These are phyloP conservation scores for Dianthus caryophyllus DNA, from an alignment of 148 eudicot genomes.

Conservation along the genomic window DNA sequence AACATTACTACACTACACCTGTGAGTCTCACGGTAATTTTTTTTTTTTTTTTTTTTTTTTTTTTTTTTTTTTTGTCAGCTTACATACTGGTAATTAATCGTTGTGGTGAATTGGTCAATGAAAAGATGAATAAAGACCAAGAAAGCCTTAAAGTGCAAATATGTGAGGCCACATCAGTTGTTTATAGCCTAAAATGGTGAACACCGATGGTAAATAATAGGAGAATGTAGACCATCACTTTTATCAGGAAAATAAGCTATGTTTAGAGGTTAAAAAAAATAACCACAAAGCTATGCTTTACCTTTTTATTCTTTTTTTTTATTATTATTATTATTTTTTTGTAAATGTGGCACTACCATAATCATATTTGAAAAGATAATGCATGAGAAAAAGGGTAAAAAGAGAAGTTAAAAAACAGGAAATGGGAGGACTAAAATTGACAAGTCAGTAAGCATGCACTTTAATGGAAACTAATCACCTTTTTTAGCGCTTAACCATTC, in stretches of 20 bases:
- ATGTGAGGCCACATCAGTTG: too few relatives aligned
- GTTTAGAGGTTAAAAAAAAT: too few relatives aligned
- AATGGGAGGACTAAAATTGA: conserved; percentile 14
- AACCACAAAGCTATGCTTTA: not conserved
- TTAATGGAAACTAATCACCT: conserved; percentile 26
- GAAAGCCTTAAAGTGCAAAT: too few relatives aligned
- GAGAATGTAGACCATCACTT: not conserved
- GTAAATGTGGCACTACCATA: not conserved
- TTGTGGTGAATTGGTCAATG: too few relatives aligned
- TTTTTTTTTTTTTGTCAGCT: too few relatives aligned
- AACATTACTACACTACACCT: too few relatives aligned
- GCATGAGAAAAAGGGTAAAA: not conserved
- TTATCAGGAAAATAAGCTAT: not conserved
- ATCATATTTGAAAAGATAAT: not conserved
- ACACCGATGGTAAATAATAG: too few relatives aligned
- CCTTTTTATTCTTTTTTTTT: not conserved
- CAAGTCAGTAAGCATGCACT: not conserved
- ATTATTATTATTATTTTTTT: not conserved
- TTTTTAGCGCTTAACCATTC: conserved; percentile 38
- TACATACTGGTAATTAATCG: too few relatives aligned
- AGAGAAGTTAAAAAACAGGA: not conserved
- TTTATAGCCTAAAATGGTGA: too few relatives aligned
- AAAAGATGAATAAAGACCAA: too few relatives aligned
- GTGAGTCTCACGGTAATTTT: too few relatives aligned
- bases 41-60: too few relatives aligned